Percentiles rank a stretch among this genome's conserved stretches.
Conservation (phyloP, 1,284 basidiomycete genomes). For the Cryptococcus sp. region DNA sequence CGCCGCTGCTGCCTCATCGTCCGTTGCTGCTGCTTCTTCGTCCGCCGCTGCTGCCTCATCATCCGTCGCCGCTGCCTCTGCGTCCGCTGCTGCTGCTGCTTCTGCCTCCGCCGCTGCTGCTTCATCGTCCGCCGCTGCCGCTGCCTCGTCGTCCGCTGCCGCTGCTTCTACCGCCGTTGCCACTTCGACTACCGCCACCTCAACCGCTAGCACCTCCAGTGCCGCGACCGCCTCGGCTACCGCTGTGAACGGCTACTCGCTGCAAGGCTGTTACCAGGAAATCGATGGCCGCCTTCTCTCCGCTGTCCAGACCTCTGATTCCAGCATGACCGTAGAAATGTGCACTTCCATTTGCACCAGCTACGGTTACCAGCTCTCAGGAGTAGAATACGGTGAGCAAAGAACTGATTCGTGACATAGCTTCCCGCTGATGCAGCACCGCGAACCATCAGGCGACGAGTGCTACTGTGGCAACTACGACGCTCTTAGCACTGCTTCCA, state of each 20-base stretch:
- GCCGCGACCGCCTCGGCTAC: constrained; percentile 3
- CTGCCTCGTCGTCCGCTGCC: constrained; percentile 3
- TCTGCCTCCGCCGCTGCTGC: constrained; percentile 5
- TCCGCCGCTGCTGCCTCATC: constrained; percentile 7
- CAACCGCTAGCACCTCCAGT: not conserved
- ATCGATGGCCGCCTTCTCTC: constrained; percentile 20
- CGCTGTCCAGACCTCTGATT: constrained; percentile 14
- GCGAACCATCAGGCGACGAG: constrained; percentile 21
- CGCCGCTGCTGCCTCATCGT: constrained; percentile 6
- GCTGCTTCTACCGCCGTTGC: not conserved
- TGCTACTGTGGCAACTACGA: constrained; percentile 23
- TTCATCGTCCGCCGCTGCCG: constrained; percentile 2
- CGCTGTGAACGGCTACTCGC: constrained; percentile 14
- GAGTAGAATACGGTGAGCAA: constrained; percentile 18
- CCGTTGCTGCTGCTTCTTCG: not conserved
- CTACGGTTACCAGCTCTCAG: constrained; percentile 19
- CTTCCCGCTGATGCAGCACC: constrained; percentile 6
- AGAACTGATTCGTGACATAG: no score
- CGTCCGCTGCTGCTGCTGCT: constrained; percentile 6
- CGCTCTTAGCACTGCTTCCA: constrained; percentile 5
- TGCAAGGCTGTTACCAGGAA: constrained; percentile 22
- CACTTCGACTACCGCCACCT: not conserved
- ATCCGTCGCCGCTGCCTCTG: not conserved
- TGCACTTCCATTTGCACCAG: constrained; percentile 18
- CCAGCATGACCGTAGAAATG: constrained; percentile 19